These are phyloP conservation scores for Mrakia hoshinonis DNA, from an alignment of 768 basidiomycete genomes.

Conservation along the genomic window DNA sequence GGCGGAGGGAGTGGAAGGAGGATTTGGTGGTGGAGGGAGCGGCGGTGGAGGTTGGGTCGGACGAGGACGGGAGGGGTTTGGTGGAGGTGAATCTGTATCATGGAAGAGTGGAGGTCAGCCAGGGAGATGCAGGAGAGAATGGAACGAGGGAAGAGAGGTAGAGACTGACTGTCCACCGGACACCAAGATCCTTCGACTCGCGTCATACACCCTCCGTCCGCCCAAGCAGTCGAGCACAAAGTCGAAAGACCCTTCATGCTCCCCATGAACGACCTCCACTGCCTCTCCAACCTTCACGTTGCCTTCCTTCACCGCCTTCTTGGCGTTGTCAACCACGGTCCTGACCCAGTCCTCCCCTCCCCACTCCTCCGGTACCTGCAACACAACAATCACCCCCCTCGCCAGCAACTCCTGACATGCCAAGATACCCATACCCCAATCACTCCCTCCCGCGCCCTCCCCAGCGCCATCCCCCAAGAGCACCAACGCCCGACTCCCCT, in stretches of 20 bases:
- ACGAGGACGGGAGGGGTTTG: slow-evolving; percentile 26
- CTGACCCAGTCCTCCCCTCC: slow-evolving; percentile 12
- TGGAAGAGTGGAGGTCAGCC: no score
- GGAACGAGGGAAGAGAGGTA: neutral
- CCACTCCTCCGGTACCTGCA: slow-evolving; percentile 25
- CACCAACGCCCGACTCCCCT: slow-evolving; percentile 30
- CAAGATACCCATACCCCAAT: slow-evolving; percentile 33
- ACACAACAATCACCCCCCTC: slow-evolving; percentile 19
- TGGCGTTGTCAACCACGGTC: neutral
- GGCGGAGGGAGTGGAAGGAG: slow-evolving; percentile 34
- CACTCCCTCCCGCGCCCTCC: slow-evolving; percentile 16
- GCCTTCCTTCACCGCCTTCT: neutral
- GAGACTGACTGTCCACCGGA: slow-evolving; percentile 31
- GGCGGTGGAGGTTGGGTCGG: neutral
- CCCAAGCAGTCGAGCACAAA: slow-evolving; percentile 36
- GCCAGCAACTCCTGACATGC: slow-evolving; percentile 27
- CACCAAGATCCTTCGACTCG: slow-evolving; percentile 33
- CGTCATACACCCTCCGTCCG: slow-evolving; percentile 35
- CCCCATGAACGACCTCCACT: slow-evolving; percentile 30
- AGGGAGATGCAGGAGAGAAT: neutral
- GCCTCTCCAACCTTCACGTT: slow-evolving; percentile 32
- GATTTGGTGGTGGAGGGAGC: slow-evolving; percentile 27
- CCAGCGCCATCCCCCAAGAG: slow-evolving; percentile 26
- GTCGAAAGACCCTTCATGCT: slow-evolving; percentile 35
- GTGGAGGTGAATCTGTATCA: slow-evolving; percentile 29